These are phyloP conservation scores for Helianthus tuberosus DNA, from an alignment of 129 eudicot species.

Conservation along the genomic window DNA sequence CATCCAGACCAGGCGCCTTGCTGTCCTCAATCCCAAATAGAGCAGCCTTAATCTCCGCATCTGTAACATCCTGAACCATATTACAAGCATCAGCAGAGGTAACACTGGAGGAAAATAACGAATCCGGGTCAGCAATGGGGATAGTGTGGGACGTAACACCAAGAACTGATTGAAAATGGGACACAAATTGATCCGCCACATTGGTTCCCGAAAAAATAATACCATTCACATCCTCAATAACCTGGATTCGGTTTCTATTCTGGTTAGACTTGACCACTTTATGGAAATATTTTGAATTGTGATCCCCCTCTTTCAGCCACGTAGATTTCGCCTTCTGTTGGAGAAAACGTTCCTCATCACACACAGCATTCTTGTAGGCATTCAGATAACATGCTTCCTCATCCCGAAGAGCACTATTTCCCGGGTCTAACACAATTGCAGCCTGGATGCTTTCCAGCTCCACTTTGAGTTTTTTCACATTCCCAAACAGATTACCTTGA, in stretches of 20 bases:
- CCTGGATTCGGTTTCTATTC: not conserved
- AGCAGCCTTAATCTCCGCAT: not conserved
- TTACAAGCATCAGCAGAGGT: not conserved
- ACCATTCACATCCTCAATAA: not conserved
- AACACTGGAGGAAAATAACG: too few relatives aligned
- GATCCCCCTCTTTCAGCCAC: not conserved
- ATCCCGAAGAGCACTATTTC: too few relatives aligned
- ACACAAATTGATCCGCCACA: too few relatives aligned
- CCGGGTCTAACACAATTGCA: too few relatives aligned
- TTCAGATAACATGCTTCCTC: too few relatives aligned
- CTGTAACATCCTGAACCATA: not conserved
- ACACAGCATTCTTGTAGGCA: too few relatives aligned
- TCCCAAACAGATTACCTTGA: too few relatives aligned
- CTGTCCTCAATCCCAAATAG: not conserved
- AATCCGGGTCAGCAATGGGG: not conserved
- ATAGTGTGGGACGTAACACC: not conserved
- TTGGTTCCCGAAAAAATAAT: not conserved
- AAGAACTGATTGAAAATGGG: not conserved
- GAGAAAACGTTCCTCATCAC: too few relatives aligned
- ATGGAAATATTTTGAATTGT: not conserved
- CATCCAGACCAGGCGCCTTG: not conserved
- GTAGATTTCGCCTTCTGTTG: too few relatives aligned
- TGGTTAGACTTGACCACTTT: not conserved
- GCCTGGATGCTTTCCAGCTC: too few relatives aligned
- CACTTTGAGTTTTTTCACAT: too few relatives aligned